Conservation (phyloP, 2,329 filamentous ascomycete genomes). For the Tolypocladium paradoxum region DNA sequence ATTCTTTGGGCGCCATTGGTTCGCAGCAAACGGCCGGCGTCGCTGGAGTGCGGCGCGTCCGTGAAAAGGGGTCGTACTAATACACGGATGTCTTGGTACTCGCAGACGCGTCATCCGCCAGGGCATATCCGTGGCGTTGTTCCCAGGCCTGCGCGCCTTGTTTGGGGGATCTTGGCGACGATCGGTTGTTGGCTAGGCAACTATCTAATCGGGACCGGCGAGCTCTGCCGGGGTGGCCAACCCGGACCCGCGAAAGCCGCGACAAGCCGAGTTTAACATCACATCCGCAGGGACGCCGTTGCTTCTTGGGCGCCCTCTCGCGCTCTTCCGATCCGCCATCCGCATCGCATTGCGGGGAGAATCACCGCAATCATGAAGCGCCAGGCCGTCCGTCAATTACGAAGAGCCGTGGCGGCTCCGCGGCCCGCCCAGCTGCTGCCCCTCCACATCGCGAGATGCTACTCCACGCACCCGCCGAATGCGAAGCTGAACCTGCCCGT, state of each 20-base stretch:
- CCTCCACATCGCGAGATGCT: slow-evolving; percentile 20
- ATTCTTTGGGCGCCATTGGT: slow-evolving; percentile 24
- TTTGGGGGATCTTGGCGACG: neutral
- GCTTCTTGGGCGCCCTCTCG: neutral
- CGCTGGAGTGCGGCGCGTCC: slow-evolving; percentile 13
- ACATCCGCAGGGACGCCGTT: slow-evolving; percentile 3
- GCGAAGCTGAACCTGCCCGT: slow-evolving; percentile 71
- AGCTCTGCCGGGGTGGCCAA: slow-evolving; percentile 1
- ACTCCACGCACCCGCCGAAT: slow-evolving; percentile 48
- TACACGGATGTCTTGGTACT: neutral
- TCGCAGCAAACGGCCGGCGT: slow-evolving; percentile 4
- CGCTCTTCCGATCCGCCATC: slow-evolving; percentile 3
- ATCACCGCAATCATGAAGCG: slow-evolving; percentile 19
- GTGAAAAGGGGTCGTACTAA: neutral
- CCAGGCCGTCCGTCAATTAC: slow-evolving; percentile 18
- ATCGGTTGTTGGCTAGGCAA: slow-evolving; percentile 28
- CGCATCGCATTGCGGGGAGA: slow-evolving; percentile 1
- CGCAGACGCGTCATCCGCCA: neutral
- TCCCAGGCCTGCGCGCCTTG: neutral
- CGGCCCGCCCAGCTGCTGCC: slow-evolving; percentile 6
- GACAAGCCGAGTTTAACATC: slow-evolving; percentile 25
- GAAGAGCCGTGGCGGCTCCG: slow-evolving; percentile 14
- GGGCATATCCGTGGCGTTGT: neutral
- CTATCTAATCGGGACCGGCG: slow-evolving; percentile 20
- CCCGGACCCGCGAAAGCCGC: slow-evolving; percentile 21